Evolutionary conservation across 148 eudicot species (phyloP), one percentile per base, ranked within the genome.

Genomic region (Persicaria maculosa): DNA sequence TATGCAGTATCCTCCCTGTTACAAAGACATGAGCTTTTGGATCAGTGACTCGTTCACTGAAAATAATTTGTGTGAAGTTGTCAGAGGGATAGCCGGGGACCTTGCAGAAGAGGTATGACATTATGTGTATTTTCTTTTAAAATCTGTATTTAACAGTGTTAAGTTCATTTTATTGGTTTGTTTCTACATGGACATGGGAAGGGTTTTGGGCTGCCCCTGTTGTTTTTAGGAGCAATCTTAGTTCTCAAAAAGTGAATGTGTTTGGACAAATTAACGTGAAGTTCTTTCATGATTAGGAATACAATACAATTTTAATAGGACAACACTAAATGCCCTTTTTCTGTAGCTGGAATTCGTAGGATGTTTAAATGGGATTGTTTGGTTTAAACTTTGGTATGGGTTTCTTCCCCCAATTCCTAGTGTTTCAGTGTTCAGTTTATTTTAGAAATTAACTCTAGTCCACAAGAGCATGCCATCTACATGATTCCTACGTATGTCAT

Each of bases 1-100:
- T 79, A 50, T 85, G 85, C 89, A 95, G 97, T 95, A 61, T 81
- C 97, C 98, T 77, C 93, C 97, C 59, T 95, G 98, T 81, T 95
- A 84, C 81, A 95, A 95, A 84, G 97, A 95, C 81, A 79, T 95
- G 90, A 95, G 96, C 82, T 92, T 95, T 83, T 92, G 98, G 98
- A 86, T 92, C 57, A 87, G 81, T 76, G 97, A 92, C 76, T 78
- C 92, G 47, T 95, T 92, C 75, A 92, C 96, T 7, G 98, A 95
- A 82, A 95, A 95, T 86, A 92, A 92, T 81, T 87, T 92, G 17
- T 95, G 98, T 68, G 98, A 95, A 84, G 85, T 95, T 74, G 97
- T 95, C 64, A 85, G 98, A 81, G 93, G 88, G 45, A 79, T 95
- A 64, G 96, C 97, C 77, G 98, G 98, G 48, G 98, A 95, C 78